Conservation (phyloP, 148 eudicot genomes). For the Persicaria maculosa region DNA sequence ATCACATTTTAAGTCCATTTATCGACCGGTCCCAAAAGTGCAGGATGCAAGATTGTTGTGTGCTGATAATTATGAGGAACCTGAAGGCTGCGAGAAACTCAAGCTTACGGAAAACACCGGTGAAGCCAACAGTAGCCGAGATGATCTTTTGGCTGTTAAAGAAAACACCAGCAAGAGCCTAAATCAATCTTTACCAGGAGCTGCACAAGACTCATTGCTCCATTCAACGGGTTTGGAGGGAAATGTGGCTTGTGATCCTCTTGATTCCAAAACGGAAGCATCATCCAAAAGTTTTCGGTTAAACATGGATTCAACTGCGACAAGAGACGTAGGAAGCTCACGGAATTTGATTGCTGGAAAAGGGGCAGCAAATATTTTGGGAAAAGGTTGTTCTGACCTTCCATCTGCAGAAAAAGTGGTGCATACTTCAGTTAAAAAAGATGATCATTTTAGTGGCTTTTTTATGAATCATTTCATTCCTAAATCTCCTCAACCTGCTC, state of each 20-base stretch:
- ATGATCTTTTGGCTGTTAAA: slow-evolving; percentile 13
- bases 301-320: not conserved
- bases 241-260: slow-evolving; percentile 9
- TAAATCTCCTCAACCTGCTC: slow-evolving; percentile 16
- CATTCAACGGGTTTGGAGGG: slow-evolving; percentile 1
- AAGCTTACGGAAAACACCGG: slow-evolving; percentile 10
- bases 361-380: not conserved
- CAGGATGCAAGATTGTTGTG: not conserved
- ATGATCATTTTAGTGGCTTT: slow-evolving; percentile 23
- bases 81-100: slow-evolving; percentile 18
- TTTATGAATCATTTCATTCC: slow-evolving; percentile 45
- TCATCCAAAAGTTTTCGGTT: too few relatives aligned
- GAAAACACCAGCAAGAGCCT: slow-evolving; percentile 12
- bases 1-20: slow-evolving; percentile 39
- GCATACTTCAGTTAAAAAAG: slow-evolving; percentile 7
- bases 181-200: slow-evolving; percentile 7
- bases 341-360: not conserved
- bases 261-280: not conserved
- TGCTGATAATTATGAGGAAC: not conserved
- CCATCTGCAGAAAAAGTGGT: slow-evolving; percentile 16
- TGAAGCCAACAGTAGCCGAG: not conserved
- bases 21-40: slow-evolving; percentile 20
- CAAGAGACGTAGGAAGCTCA: not conserved
- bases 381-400: slow-evolving; percentile 9
- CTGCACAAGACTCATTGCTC: not conserved